Base-by-base conservation (phyloP, 2,329 filamentous ascomycete genomes). In the Trichoderma atroviride region DNA sequence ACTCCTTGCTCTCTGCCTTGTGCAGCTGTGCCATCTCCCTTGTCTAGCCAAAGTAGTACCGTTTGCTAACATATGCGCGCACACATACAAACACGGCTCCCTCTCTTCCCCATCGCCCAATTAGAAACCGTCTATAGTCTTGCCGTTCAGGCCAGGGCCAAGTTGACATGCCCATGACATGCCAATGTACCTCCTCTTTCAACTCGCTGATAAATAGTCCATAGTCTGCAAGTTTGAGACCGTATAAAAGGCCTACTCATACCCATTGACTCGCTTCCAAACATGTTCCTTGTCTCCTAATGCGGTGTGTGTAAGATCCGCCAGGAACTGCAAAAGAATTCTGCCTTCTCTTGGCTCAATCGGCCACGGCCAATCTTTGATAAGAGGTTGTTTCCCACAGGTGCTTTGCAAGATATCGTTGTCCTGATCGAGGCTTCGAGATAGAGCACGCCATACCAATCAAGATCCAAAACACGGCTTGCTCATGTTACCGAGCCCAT, bases 401-500 rank as follows among this genome's bases (percentile, higher is more conserved):
- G 53, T 47, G 40, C 40, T 62, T 10, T 52, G 24, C 43, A 62
- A 22, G 59, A 62, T 24, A 35, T 55, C 24, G 27, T 6, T 31
- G 52, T 33, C 35, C 19, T 13, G 29, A 13, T 50, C 11, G 57
- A 53, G 22, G 29, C 16, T 29, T 33, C 35, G 50, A 35, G 27
- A 33, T 16, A 11, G 31, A 37, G 35, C 62, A 65, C 40, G 16
- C 31, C n/a, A 11, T 52, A 19, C 27, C 35, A 52, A 65, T 27
- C 33, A n/a, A 22, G 10, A 24, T 65, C 50, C 19, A 43, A 24
- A 16, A 6, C 27, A 57, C 37, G 53, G 37, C 33, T 33, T 50
- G 29, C 63, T 55, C 63, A 66, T 63, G 37, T 47, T 40, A 58
- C 62, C 53, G 63, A 58, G 63, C 29, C 22, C 37, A 35, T 35